These are phyloP conservation scores for Ilyonectria sp. DNA, from an alignment of 2,329 filamentous ascomycete genomes.

Conservation along the genomic window DNA sequence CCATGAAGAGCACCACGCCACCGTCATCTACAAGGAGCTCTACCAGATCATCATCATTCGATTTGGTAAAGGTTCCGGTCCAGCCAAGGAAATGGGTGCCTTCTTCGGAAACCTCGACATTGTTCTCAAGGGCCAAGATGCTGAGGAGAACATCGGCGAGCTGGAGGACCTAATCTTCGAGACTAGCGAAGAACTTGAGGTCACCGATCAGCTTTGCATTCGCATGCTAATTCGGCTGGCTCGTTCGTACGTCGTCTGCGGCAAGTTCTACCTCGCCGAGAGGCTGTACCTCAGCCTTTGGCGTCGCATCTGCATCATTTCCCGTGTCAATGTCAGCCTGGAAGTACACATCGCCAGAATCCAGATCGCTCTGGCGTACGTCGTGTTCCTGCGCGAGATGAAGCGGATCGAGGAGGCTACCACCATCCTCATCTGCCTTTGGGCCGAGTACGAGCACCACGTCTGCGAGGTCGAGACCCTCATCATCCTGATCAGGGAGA, in stretches of 20 bases:
- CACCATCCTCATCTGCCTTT: conserved; percentile 58
- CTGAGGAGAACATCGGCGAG: conserved; percentile 47
- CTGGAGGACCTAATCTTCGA: conserved; percentile 55
- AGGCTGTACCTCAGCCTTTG: conserved; percentile 58
- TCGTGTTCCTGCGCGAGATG: conserved; percentile 51
- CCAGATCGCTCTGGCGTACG: conserved; percentile 56
- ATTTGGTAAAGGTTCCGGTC: conserved; percentile 51
- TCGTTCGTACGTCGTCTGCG: conserved; percentile 51
- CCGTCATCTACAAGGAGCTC: conserved; percentile 52
- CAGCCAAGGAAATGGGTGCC: conserved; percentile 49
- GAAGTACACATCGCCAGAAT: conserved; percentile 57
- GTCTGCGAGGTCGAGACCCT: conserved; percentile 51
- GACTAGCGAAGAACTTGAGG: conserved; percentile 53
- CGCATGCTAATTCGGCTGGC: conserved; percentile 55
- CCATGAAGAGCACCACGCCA: conserved; percentile 53
- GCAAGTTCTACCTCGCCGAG: conserved; percentile 54
- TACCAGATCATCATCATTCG: conserved; percentile 52
- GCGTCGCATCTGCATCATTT: conserved; percentile 55
- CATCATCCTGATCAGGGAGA: conserved; percentile 54
- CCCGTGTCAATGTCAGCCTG: conserved; percentile 47
- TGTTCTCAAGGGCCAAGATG: conserved; percentile 48
- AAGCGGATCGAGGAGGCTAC: conserved; percentile 55
- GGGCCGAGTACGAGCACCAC: conserved; percentile 58
- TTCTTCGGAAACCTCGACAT: conserved; percentile 54
- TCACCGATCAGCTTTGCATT: conserved; percentile 52